Conservation (phyloP, 148 eudicot species). For the Spergularia marina region DNA sequence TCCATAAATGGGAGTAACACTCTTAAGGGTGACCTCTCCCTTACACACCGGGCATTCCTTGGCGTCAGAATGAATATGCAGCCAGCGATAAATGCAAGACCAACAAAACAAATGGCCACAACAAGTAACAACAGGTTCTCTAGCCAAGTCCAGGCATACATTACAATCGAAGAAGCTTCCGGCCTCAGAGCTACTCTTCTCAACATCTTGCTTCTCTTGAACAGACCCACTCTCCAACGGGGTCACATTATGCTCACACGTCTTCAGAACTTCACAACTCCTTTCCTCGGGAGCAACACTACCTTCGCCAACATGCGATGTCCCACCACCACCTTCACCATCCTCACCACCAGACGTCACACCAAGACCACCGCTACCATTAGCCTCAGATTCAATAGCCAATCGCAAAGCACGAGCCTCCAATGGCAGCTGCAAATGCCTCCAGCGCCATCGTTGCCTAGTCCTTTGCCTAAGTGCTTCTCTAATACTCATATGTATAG, state of each 20-base stretch:
- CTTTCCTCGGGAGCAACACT: constrained; percentile 55
- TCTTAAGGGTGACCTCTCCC: constrained; percentile 80
- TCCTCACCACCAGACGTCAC: constrained; percentile 23
- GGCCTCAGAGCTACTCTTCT: constrained; percentile 42
- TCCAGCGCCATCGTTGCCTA: constrained; percentile 59
- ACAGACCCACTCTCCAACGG: constrained; percentile 34
- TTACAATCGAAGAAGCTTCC: constrained; percentile 87
- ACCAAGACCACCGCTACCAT: constrained; percentile 22
- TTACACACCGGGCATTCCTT: constrained; percentile 95
- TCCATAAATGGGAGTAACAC: constrained; percentile 80
- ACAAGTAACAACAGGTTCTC: constrained; percentile 89
- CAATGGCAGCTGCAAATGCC: constrained; percentile 40
- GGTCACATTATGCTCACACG: constrained; percentile 47
- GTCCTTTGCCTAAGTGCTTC: constrained; percentile 51
- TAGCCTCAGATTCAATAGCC: constrained; percentile 29
- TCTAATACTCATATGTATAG: constrained; percentile 35
- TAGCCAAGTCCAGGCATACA: constrained; percentile 86
- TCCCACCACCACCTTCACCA: constrained; percentile 35
- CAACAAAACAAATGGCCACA: constrained; percentile 99
- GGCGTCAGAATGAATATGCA: constrained; percentile 70
- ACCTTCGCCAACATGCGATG: constrained; percentile 67
- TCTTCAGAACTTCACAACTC: constrained; percentile 38
- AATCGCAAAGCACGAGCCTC: constrained; percentile 40
- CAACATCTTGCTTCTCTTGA: constrained; percentile 51
- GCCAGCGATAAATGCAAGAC: constrained; percentile 94